A percentile compares a stretch with the other conserved stretches of the same genome.
Conservation (phyloP, 2,329 filamentous ascomycete genomes). For the Xylariales sp. region DNA sequence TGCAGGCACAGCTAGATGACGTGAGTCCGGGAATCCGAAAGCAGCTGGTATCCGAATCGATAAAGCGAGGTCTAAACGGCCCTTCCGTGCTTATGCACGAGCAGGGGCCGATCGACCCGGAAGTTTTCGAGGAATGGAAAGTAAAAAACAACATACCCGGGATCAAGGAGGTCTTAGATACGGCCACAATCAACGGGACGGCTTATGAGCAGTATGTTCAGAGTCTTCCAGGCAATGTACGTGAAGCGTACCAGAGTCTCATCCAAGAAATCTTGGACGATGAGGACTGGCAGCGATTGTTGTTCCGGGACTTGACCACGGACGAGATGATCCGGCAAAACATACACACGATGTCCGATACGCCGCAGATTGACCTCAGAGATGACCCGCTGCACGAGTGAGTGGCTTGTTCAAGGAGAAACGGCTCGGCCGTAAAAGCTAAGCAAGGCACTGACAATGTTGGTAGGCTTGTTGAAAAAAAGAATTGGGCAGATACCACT, state of each 20-base stretch:
- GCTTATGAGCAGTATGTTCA: conserved; percentile 17
- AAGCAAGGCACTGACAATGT: too few species aligned
- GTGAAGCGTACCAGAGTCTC: conserved; percentile 13
- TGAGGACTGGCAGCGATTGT: conserved; percentile 21
- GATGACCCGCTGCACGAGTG: conserved; percentile 17
- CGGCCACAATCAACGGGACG: neutral
- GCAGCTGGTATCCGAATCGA: neutral
- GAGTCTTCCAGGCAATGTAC: neutral
- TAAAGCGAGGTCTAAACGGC: neutral
- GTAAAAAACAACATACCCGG: conserved; percentile 3
- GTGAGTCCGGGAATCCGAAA: neutral
- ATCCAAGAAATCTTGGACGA: conserved; percentile 17
- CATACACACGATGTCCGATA: conserved; percentile 15
- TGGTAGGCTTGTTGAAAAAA: conserved; percentile 15
- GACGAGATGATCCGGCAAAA: conserved; percentile 21
- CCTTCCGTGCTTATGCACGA: neutral
- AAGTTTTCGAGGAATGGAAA: conserved; percentile 15
- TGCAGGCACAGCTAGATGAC: conserved; percentile 1
- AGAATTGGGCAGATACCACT: conserved; percentile 10
- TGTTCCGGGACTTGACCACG: conserved; percentile 21
- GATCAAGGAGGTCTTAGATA: conserved; percentile 3
- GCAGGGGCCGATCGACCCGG: conserved; percentile 15
- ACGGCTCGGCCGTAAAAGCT: too few species aligned
- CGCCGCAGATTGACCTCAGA: conserved; percentile 12
- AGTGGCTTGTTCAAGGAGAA: conserved; percentile 10